Base-by-base conservation (phyloP, 345 rosid genomes). In the Abelmoschus esculentus region DNA sequence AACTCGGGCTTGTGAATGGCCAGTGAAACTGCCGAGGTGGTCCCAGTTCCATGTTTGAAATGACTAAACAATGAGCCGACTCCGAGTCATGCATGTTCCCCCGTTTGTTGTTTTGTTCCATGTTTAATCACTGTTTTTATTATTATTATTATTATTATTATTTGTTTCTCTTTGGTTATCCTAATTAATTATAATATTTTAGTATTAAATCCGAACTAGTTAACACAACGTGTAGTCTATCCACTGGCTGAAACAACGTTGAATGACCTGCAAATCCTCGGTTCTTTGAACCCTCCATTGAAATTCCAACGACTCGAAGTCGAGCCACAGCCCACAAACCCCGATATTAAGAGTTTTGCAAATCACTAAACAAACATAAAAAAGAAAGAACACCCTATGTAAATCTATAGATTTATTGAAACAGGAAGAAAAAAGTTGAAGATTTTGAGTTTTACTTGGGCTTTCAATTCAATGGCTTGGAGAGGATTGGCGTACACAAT, bases 391-490 rank as follows among this genome's bases (percentile, higher is more conserved):
- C 55, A 5, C 19, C 7, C 5, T 31, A 31, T 61, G 52, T 67
- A 61, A 38, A 31, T 9, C 52, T 53, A 5, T 72, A 73, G 55
- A 73, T 61, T 44, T 64, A 75, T 70, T 56, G 31, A 75, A 57
- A 76, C 52, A 68, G 69, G 61, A 61, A 56, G 58, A n/a, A 47
- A 13, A 65, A 73, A 57, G 69, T 81, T 86, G 92, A 80, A 82
- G 71, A 71, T 77, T 75, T 66, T 29, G 49, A 56, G 60, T 68
- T 68, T 77, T 22, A 72, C 78, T 58, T 76, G 77, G 72, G 80
- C 80, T 63, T 75, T 75, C 83, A 90, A 89, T 80, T 78, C 82
- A 14, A 70, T 87, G 80, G 93, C 89, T 19, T 91, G 96, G 92
- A 87, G 88, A 76, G 98, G 98, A 70, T 52, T 83, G 75, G 76